These are phyloP conservation scores for Microsporum ferrugineum DNA, from an alignment of 2,329 filamentous ascomycete genomes.

Conservation along the genomic window DNA sequence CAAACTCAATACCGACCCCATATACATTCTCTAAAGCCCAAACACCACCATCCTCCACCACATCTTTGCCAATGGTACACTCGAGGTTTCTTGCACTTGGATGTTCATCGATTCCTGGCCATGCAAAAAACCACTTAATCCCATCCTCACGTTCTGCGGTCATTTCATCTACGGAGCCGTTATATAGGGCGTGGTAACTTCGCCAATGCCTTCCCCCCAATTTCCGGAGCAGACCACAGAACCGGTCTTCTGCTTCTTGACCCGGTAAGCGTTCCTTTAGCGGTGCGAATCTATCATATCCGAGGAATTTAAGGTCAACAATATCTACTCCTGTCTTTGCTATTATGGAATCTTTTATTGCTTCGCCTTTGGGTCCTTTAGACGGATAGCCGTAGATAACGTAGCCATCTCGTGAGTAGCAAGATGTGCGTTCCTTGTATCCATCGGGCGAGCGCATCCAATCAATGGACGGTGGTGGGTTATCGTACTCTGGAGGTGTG, in stretches of 20 bases:
- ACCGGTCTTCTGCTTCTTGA: neutral
- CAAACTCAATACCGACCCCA: neutral
- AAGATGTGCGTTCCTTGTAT: neutral
- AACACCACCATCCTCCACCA: neutral
- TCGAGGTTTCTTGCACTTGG: neutral
- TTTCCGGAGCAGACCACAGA: neutral
- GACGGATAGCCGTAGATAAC: neutral
- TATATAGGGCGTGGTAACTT: neutral
- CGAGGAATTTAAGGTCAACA: neutral
- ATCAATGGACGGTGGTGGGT: neutral
- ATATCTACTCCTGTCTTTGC: neutral
- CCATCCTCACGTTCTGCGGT: neutral
- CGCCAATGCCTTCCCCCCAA: neutral
- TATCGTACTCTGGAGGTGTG: neutral
- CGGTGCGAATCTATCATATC: neutral
- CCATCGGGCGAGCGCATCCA: neutral
- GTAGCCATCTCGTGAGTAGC: neutral
- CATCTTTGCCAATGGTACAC: neutral
- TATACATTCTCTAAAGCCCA: neutral
- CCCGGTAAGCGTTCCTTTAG: neutral
- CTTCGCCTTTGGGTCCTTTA: neutral
- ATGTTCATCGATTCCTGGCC: neutral
- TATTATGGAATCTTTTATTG: neutral
- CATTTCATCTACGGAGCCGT: neutral
- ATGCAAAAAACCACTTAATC: neutral